Evolutionary conservation across 2,329 filamentous ascomycete species (phyloP), one percentile per base, ranked within the genome.

Genomic region (Alternaria arborescens): DNA sequence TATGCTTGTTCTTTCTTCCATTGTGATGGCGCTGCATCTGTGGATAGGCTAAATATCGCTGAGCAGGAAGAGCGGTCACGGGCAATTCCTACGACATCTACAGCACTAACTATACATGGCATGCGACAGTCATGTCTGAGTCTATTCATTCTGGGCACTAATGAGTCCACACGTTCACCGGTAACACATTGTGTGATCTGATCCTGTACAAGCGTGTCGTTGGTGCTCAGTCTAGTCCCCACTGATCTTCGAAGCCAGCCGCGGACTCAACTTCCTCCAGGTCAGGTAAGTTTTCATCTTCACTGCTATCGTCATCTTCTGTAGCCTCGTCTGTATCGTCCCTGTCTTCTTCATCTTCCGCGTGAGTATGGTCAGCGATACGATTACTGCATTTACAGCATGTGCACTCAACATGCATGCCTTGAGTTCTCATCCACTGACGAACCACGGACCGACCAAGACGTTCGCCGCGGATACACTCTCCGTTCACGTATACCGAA

Each of bases 301-400:
- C 28, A 22, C 24, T 6, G 1, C 24, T 5, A 14, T 20, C 18
- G 18, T 32, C 30, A 5, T 32, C 20, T 44, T 44, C 36, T n/a
- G 28, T 30, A 24, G n/a, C 24, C 16, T 30, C 16, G 12, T 52
- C 22, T 5, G 7, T 16, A 28, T 20, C 48, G 20, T 47, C 3
- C 36, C 47, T 34, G 10, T 52, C 14, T 3, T 26, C 20, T 3
- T 8, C 50, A 3, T 28, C 20, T 8, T 38, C 38, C 5, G 11
- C 26, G 18, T 51, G 18, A 6, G 10, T n/a, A 26, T 40, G 28
- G 10, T 30, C 6, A 7, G 18, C n/a, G 24, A 26, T 24, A 8
- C 18, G 47, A 16, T 26, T 26, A 32, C 38, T 32, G 42, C 57
- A 56, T 16, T 26, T n/a, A 44, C 60, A 61, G 44, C 55, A 55